Evolutionary conservation across 371 early-diverging fungal genomes (phyloP).

Genomic region (Gilbertella persicaria): DNA sequence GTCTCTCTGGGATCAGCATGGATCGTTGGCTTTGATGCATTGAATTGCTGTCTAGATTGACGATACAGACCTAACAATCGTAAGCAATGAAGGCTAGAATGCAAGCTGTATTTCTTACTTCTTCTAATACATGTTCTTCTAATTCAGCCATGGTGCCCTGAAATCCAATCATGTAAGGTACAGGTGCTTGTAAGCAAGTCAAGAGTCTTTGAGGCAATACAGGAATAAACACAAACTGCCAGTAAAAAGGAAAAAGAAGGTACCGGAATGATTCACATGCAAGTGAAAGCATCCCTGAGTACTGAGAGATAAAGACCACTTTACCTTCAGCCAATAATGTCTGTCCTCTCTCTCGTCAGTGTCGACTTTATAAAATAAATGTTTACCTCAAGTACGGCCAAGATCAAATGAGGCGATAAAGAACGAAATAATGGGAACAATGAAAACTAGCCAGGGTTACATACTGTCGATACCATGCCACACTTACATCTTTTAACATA

Average conservation of each 20-base stretch:
- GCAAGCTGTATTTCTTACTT: slow-evolving; percentile 41
- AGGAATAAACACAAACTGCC: slow-evolving; percentile 85
- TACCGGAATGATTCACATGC: slow-evolving; percentile 72
- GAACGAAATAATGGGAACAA: slow-evolving; percentile 76
- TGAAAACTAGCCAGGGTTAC: slow-evolving; percentile 62
- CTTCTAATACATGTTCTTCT: slow-evolving; percentile 64
- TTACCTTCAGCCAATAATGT: slow-evolving; percentile 74
- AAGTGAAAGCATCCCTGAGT: slow-evolving; percentile 72
- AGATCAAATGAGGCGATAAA: slow-evolving; percentile 69
- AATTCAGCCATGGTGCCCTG: slow-evolving; percentile 56
- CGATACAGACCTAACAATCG: slow-evolving; percentile 50
- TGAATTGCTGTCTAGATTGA: slow-evolving; percentile 61
- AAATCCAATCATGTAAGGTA: slow-evolving; percentile 83
- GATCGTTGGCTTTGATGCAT: slow-evolving; percentile 49
- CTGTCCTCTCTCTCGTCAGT: slow-evolving; percentile 24
- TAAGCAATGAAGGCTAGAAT: not conserved
- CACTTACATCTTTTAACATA: slow-evolving; percentile 73
- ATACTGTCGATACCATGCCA: not conserved
- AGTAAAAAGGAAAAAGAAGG: slow-evolving; percentile 75
- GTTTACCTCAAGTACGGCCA: slow-evolving; percentile 65
- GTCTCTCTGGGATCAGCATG: slow-evolving; percentile 50
- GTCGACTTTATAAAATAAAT: not conserved
- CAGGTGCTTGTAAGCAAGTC: slow-evolving; percentile 80
- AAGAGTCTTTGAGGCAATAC: slow-evolving; percentile 71
- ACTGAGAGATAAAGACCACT: slow-evolving; percentile 72